These are phyloP conservation scores for Debaryomyces psychrophilus DNA, from an alignment of 1,139 yeast species.

Conservation along the genomic window DNA sequence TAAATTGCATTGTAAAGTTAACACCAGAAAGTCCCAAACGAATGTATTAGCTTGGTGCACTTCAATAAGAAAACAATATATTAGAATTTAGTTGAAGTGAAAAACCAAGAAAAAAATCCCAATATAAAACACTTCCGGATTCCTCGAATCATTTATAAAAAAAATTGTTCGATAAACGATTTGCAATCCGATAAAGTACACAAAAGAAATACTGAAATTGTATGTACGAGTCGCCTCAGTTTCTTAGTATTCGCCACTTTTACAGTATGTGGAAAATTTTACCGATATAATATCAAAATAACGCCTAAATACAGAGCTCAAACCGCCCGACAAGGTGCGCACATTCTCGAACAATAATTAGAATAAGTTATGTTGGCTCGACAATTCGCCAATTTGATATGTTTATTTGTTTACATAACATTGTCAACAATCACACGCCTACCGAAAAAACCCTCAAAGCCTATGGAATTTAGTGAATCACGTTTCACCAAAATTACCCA, in stretches of 20 bases:
- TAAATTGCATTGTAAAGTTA: slow-evolving; percentile 21
- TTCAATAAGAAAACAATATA: slow-evolving; percentile 5
- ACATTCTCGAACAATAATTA: slow-evolving; percentile 2
- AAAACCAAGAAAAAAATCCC: neutral
- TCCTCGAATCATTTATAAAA: slow-evolving; percentile 7
- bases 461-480: neutral
- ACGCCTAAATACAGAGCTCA: slow-evolving; percentile 6
- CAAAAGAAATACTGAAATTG: slow-evolving; percentile 1
- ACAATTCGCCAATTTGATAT: neutral
- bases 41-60: slow-evolving; percentile 8
- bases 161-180: neutral
- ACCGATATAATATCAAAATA: slow-evolving; percentile 1
- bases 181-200: neutral
- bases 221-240: slow-evolving; percentile 7
- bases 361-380: neutral
- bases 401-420: neutral
- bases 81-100: slow-evolving; percentile 3
- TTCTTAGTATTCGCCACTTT: slow-evolving; percentile 2
- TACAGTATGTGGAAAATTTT: neutral
- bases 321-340: slow-evolving; percentile 1
- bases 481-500: neutral
- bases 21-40: slow-evolving; percentile 6
- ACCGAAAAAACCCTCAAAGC: neutral
- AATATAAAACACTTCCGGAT: neutral
- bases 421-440: neutral